Conservation (phyloP, 2,329 filamentous ascomycete species). For the Cercospora sojina region DNA sequence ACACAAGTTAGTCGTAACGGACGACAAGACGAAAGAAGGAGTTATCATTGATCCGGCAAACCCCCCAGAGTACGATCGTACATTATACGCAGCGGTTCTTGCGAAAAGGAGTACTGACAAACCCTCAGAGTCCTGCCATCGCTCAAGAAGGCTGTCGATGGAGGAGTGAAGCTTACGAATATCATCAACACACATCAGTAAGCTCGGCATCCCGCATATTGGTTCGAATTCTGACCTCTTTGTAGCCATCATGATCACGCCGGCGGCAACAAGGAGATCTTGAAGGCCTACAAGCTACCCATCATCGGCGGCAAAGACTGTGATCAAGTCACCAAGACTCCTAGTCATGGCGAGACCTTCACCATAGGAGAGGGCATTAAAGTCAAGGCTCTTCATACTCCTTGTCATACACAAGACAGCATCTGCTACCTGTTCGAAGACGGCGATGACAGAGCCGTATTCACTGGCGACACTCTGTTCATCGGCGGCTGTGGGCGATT, state of each 20-base stretch:
- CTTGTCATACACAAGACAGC: constrained; percentile 97
- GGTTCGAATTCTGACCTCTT: neutral
- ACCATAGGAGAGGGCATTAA: constrained; percentile 75
- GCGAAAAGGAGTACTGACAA: neutral
- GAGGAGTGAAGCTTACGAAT: constrained; percentile 76
- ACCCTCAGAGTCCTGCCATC: constrained; percentile 57
- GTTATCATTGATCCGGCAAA: constrained; percentile 77
- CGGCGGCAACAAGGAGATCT: constrained; percentile 80
- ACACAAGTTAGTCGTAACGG: constrained; percentile 42
- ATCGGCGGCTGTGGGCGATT: constrained; percentile 93
- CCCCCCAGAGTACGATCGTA: constrained; percentile 64
- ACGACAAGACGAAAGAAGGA: constrained; percentile 51
- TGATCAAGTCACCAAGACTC: constrained; percentile 73
- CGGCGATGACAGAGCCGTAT: constrained; percentile 72
- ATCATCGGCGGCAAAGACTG: constrained; percentile 90
- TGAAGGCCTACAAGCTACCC: constrained; percentile 63
- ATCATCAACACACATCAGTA: constrained; percentile 98
- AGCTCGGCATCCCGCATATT: constrained; percentile 39
- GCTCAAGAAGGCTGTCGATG: constrained; percentile 70
- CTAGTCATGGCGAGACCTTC: constrained; percentile 72
- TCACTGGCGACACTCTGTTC: constrained; percentile 95
- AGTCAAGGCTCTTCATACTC: constrained; percentile 87
- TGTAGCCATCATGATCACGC: constrained; percentile 90
- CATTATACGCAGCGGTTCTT: neutral
- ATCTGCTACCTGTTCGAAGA: constrained; percentile 95